Evolutionary conservation across 2,329 filamentous ascomycete genomes (phyloP), one percentile per base, ranked within the genome.

Genomic region (Sclerotinia spermophila): DNA sequence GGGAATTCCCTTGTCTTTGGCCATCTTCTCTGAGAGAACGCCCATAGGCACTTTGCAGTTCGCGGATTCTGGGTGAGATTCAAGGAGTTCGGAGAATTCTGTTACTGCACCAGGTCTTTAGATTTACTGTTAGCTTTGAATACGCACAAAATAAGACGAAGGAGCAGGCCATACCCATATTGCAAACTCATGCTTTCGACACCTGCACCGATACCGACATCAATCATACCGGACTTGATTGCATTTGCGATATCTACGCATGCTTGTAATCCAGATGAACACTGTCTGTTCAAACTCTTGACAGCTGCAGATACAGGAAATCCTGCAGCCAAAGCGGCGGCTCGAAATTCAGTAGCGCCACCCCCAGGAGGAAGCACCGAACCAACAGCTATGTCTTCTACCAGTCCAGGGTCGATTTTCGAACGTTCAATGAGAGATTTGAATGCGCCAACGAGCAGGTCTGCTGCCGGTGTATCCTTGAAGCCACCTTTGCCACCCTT

Each of bases 11-110:
- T 91, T 89, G 80, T 94, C 93, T 82, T 93, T 92, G 76, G 95
- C 96, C 95, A 98, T 97, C 79, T 95, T 82, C 83, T 99, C 96
- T 40, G 93, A 97, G 65, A 98, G 86, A 17, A 94, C 87, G 77
- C 95, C 95, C 96, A 98, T 98, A 80, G 94, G 90, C 4, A 98
- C 95, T 84, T 97, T 97, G 89, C 96, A 99, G 87, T 97, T 96
- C 78, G 92, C 92, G 35, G 94, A 87, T 80, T 96, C 91, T 74
- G 89, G 86, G 84, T 95, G 87, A 77, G 84, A 87, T 79, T 97
- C 92, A 74, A 98, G 89, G 68, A 93, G 87, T 65, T 97, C 93
- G 42, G 92, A 96, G 86, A 98, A 97, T 82, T 98, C 96, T 73
- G 90, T 88, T 24, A 98, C 95, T 73, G 96, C 96, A 59, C 85